These are phyloP conservation scores for Skeletonema grethae DNA, from an alignment of 108 stramenopile genomes.

Conservation along the genomic window DNA sequence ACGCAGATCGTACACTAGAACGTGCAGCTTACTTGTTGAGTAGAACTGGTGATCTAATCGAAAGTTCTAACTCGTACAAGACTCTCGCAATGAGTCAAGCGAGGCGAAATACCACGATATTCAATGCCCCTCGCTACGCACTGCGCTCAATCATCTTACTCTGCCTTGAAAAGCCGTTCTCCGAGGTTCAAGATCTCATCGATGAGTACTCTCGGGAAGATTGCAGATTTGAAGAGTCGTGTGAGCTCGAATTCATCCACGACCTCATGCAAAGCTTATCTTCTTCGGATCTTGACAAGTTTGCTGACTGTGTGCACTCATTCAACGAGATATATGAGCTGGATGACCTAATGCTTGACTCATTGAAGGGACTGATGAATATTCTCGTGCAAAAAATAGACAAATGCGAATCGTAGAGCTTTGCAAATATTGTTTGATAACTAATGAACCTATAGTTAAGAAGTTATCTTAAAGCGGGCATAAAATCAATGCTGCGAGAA, in stretches of 20 bases:
- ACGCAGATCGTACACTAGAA: slow-evolving; percentile 15
- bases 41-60: slow-evolving; percentile 15
- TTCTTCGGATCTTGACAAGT: slow-evolving; percentile 12
- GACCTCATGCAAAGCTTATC: slow-evolving; percentile 28
- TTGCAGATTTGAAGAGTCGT: slow-evolving; percentile 40
- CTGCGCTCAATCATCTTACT: slow-evolving; percentile 21
- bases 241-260: slow-evolving; percentile 19
- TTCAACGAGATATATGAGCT: slow-evolving; percentile 14
- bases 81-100: slow-evolving; percentile 24
- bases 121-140: slow-evolving; percentile 15
- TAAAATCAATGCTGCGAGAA: slow-evolving; percentile 52
- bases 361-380: slow-evolving; percentile 18
- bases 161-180: slow-evolving; percentile 11
- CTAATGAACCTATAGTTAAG: background rate
- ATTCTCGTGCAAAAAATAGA: background rate
- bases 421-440: background rate
- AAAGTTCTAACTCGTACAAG: slow-evolving; percentile 28
- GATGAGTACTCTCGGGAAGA: slow-evolving; percentile 4
- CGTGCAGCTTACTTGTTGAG: slow-evolving; percentile 34
- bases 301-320: slow-evolving; percentile 32
- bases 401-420: background rate
- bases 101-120: slow-evolving; percentile 25
- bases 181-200: slow-evolving; percentile 17
- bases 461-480: slow-evolving; percentile 33
- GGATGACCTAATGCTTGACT: slow-evolving; percentile 32